Evolutionary conservation across 2,329 filamentous ascomycete species (phyloP), one percentile per base, ranked within the genome.

Genomic region (Claviceps arundinis): DNA sequence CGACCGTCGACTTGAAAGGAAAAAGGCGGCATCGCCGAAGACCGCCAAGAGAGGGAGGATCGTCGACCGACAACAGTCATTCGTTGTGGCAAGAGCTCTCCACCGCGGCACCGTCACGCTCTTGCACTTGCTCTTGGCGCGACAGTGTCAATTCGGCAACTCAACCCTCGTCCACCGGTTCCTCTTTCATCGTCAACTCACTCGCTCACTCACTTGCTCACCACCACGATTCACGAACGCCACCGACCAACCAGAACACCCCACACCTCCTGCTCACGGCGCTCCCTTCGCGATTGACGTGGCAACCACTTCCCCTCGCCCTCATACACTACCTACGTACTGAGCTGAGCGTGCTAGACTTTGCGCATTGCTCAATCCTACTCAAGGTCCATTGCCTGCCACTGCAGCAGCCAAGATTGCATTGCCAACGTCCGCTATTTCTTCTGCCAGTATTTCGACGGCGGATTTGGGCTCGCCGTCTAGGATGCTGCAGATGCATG

Each of bases 401-500:
- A 48, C 46, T 38, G 22, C 22, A 37, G n/a, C 7, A n/a, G 22
- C n/a, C 26, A 16, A 22, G 30, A 34, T 34, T 34, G 13, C 16
- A 17, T 38, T 47, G 42, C 37, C 57, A 57, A 57, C 59, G 56
- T 59, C 57, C 54, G 55, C 49, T 55, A 50, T 54, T 50, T 55
- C 56, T 45, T 50, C 49, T 51, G 49, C 40, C 54, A 48, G 37
- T 42, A 38, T 44, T 50, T 45, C 19, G 49, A 38, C 55, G 54
- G 50, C 52, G 53, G 50, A 41, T 44, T 46, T 44, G 41, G 48
- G 54, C 56, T 61, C 60, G 60, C 61, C 60, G 62, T 60, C 65
- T 67, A 70, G 61, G 67, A 71, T 71, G 69, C 67, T 67, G 63
- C 67, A 67, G 64, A 68, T 65, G 65, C 66, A 70, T 71, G 66